These are phyloP conservation scores for Lactarius hatsudake DNA, from an alignment of 768 basidiomycete genomes.

Conservation along the genomic window DNA sequence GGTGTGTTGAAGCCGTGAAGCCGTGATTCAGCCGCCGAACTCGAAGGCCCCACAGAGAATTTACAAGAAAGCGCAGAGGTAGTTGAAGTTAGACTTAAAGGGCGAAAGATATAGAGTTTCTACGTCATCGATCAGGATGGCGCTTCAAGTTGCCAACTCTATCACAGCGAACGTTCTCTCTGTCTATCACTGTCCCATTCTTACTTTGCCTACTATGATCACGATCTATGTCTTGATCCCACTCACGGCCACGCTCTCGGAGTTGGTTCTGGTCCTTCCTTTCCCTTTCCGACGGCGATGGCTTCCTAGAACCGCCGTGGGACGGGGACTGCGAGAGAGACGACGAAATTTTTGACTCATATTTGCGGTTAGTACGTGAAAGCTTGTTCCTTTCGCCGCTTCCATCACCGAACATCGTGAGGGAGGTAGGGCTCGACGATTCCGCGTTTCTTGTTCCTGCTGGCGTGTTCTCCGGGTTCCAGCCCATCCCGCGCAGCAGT, in stretches of 20 bases:
- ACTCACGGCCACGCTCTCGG: background rate
- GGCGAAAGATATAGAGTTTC: background rate
- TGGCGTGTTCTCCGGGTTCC: conserved; percentile 76
- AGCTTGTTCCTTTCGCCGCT: conserved; percentile 44
- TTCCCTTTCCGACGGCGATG: background rate
- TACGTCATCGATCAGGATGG: conserved; percentile 8
- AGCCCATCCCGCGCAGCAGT: conserved; percentile 92
- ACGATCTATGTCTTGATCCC: background rate
- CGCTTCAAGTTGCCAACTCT: conserved; percentile 11
- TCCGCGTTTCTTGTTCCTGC: conserved; percentile 49
- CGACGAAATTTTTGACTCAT: conserved; percentile 42
- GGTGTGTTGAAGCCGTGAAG: background rate
- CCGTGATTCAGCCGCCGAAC: background rate
- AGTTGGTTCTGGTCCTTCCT: conserved; percentile 5
- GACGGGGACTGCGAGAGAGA: conserved; percentile 14
- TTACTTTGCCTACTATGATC: conserved; percentile 5
- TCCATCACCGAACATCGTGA: conserved; percentile 72
- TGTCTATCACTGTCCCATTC: conserved; percentile 32
- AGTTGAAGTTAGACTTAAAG: background rate
- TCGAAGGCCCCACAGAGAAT: no score
- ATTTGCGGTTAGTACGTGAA: conserved; percentile 49
- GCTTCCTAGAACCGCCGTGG: conserved; percentile 10
- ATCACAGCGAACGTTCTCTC: conserved; percentile 11
- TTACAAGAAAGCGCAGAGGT: no score
- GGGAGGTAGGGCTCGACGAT: conserved; percentile 68